Percentiles rank a stretch among this genome's conserved stretches.
Evolutionary conservation across 768 basidiomycete genomes (phyloP).

Genomic region (Boletus eberwhitei): DNA sequence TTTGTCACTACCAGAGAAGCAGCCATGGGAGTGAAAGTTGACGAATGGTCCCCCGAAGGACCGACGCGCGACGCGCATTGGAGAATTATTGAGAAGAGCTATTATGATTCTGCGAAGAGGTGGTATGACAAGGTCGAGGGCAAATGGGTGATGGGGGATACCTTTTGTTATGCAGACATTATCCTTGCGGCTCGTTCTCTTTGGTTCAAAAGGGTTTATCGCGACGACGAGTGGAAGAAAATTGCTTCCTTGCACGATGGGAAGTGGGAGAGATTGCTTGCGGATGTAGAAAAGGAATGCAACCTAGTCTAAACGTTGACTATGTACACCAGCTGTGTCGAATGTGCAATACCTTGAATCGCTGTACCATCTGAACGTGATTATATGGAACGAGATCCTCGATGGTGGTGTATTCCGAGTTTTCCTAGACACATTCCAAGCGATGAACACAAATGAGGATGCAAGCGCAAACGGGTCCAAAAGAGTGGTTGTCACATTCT

Average conservation of each 20-base stretch:
- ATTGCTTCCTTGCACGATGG: slow-evolving; percentile 25
- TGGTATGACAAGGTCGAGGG: slow-evolving; percentile 25
- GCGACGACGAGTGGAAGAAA: slow-evolving; percentile 26
- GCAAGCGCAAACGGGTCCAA: neutral
- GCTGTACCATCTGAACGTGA: neutral
- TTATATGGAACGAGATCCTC: neutral
- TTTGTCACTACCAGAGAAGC: slow-evolving; percentile 36
- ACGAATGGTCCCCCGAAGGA: slow-evolving; percentile 38
- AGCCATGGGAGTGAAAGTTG: slow-evolving; percentile 35
- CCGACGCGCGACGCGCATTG: slow-evolving; percentile 31
- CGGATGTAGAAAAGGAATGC: slow-evolving; percentile 27
- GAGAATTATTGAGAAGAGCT: slow-evolving; percentile 17
- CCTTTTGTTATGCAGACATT: slow-evolving; percentile 32
- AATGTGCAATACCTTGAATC: neutral
- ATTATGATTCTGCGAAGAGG: slow-evolving; percentile 3
- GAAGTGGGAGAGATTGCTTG: slow-evolving; percentile 25
- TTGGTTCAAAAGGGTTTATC: slow-evolving; percentile 20
- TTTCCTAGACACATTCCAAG: neutral
- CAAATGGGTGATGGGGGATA: slow-evolving; percentile 30
- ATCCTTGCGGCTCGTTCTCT: slow-evolving; percentile 15
- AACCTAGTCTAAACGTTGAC: slow-evolving; percentile 2
- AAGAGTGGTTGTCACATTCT: neutral
- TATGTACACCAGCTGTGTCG: neutral
- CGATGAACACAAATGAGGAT: neutral
- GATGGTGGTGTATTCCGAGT: no score